Percentiles rank a stretch among this genome's conserved stretches.
These are phyloP conservation scores for Quercus rubra DNA, from an alignment of 306 rosid genomes.

Conservation along the genomic window DNA sequence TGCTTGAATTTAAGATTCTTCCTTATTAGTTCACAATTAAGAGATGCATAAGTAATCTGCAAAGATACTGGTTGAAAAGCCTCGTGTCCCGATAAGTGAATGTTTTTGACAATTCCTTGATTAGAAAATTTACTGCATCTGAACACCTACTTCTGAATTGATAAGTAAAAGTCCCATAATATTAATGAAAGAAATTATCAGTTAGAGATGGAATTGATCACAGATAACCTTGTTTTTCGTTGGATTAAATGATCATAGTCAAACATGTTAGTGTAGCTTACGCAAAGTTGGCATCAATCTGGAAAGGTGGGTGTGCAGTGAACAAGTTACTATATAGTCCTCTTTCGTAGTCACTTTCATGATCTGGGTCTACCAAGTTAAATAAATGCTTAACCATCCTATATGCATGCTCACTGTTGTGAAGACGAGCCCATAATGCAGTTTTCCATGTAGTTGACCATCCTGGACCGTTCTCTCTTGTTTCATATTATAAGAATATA, in stretches of 20 bases:
- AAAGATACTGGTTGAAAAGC: too few relatives aligned
- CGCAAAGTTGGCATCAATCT: constrained; percentile 97
- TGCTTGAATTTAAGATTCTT: background rate
- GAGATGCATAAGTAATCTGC: too few relatives aligned
- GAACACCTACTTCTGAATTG: background rate
- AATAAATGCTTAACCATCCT: too few relatives aligned
- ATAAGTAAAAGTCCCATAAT: background rate
- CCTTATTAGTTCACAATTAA: too few relatives aligned
- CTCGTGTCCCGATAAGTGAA: too few relatives aligned
- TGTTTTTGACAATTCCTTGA: too few relatives aligned
- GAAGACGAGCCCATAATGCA: too few relatives aligned
- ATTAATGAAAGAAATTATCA: background rate
- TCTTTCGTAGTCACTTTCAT: constrained; percentile 68
- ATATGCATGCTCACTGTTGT: too few relatives aligned
- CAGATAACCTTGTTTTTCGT: background rate
- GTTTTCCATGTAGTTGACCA: too few relatives aligned
- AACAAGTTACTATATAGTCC: constrained; percentile 91
- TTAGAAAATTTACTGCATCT: background rate
- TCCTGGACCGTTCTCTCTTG: too few relatives aligned
- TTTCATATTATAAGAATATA: too few relatives aligned
- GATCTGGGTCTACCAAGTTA: constrained; percentile 86
- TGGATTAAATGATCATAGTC: background rate
- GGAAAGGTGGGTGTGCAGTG: constrained; percentile 94
- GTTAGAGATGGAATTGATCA: background rate
- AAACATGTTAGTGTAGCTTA: constrained; percentile 25